phyloP scores from a whole-genome alignment of 768 basidiomycete species.

The Serendipita sp. region DNA sequence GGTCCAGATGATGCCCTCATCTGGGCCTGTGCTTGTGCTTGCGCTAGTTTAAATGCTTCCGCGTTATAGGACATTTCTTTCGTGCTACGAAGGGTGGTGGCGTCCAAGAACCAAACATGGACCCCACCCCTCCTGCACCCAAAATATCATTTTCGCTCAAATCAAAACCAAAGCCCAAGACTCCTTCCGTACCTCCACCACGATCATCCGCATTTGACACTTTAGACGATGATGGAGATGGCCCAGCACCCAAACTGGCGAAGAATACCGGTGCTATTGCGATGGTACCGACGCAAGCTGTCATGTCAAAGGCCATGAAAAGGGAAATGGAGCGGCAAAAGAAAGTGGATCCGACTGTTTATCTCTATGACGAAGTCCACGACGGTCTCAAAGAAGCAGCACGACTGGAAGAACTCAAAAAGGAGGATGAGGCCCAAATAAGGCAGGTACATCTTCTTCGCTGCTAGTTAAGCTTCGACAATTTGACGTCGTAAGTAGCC shows the following conservation, averaged over 20 bases:
- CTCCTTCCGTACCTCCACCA: slow-evolving; percentile 30
- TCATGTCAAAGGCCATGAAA: slow-evolving; percentile 45
- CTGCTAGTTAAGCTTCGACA: slow-evolving; percentile 14
- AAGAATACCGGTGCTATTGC: slow-evolving; percentile 32
- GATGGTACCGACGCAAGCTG: slow-evolving; percentile 37
- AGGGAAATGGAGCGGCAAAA: slow-evolving; percentile 68
- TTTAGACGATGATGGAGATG: slow-evolving; percentile 36
- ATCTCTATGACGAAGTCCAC: slow-evolving; percentile 92
- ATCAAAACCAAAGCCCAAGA: slow-evolving; percentile 32
- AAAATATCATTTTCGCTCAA: slow-evolving; percentile 82
- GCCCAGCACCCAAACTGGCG: slow-evolving; percentile 14
- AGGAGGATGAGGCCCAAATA: slow-evolving; percentile 59
- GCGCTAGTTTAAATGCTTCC: neutral
- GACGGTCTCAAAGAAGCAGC: slow-evolving; percentile 90
- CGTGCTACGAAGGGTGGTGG: neutral
- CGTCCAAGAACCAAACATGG: neutral
- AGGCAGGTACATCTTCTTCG: slow-evolving; percentile 46
- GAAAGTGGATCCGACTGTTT: slow-evolving; percentile 66
- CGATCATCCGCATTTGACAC: slow-evolving; percentile 43
- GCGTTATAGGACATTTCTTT: neutral
- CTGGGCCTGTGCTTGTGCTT: neutral
- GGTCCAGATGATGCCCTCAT: neutral
- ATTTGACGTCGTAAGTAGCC: slow-evolving; percentile 37
- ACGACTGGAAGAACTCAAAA: slow-evolving; percentile 50
- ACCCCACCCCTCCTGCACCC: slow-evolving; percentile 27